Base-by-base conservation (phyloP, 2,329 filamentous ascomycete species). In the Sarocladium kiliense region DNA sequence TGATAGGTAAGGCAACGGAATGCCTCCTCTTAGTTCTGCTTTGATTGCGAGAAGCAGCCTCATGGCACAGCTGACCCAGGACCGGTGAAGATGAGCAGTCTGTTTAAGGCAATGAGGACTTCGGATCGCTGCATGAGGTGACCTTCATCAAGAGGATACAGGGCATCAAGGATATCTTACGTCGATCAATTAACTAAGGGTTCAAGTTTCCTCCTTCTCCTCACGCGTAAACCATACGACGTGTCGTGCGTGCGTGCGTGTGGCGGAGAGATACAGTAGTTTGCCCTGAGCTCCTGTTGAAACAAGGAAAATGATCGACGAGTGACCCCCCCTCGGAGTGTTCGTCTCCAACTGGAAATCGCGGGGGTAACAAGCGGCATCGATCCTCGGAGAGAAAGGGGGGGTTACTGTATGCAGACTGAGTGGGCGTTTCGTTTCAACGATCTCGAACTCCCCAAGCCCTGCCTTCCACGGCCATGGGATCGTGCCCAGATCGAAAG, bases 291-390 rank as follows among this genome's bases (percentile, higher is more conserved):
- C 23, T 47, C 11, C 11, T 51, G 10, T 6, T 34, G 21, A n/a
- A 19, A 51, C 34, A 21, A 32, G 27, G 47, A n/a, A 34, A 51
- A 21, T 36, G 47, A 51, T 51, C 47, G 27, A 23, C 47, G 25
- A n/a, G 30, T 14, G 26, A 18, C 47, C 26, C 47, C 19, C 27
- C 47, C 36, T 36, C 47, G 47, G 47, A 51, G 47, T 36, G 30
- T 51, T 51, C 30, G 27, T 51, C 47, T 51, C 47, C 47, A 51
- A 51, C 47, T 51, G 47, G 47, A 51, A 51, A 51, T 51, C 47
- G 47, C 47, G 47, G 47, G 47, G 47, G 18, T 16, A 16, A 6
- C 14, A 23, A 23, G 47, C 23, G 26, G 47, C 18, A 51, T 32
- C 18, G 47, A 51, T 32, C 27, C 30, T 23, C 18, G 47, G n/a